Conservation (phyloP, 177 flowering plant species). For the Telopea speciosissima region DNA sequence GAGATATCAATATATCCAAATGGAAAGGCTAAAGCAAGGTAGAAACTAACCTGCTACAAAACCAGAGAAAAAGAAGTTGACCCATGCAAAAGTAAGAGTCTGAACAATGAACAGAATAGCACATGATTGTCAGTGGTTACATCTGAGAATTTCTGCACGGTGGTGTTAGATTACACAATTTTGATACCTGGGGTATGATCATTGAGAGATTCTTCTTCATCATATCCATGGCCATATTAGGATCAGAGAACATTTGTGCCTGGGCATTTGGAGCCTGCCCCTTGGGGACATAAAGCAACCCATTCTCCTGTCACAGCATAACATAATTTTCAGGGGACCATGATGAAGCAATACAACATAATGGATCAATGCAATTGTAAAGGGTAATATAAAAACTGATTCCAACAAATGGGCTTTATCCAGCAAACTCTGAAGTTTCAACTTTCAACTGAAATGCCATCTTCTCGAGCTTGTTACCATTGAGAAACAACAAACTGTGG, state of each 20-base stretch:
- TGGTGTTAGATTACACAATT: neutral
- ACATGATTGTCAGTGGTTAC: constrained; percentile 2
- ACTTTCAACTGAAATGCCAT: no score
- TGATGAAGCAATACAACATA: no score
- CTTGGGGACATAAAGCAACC: constrained; percentile 78
- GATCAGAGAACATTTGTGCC: constrained; percentile 98
- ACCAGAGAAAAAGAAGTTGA: constrained; percentile 97
- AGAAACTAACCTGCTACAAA: constrained; percentile 79
- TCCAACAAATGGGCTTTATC: no score
- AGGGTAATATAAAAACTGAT: no score
- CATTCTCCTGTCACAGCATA: constrained; percentile 69
- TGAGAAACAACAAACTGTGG: no score
- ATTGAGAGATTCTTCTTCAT: constrained; percentile 98
- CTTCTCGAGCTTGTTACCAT: no score
- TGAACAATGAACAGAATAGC: constrained; percentile 24
- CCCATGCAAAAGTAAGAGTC: constrained; percentile 99
- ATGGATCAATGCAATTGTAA: no score
- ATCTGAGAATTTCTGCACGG: neutral
- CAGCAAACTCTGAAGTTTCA: no score
- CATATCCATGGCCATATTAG: constrained; percentile 99
- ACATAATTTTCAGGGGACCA: no score
- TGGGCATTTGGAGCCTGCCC: constrained; percentile 86
- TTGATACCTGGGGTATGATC: constrained; percentile 89
- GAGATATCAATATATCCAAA: neutral
- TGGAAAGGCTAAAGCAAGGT: neutral